These are phyloP conservation scores for Diophrys sp. DNA, from an alignment of 73 alveolate genomes.

Conservation along the genomic window DNA sequence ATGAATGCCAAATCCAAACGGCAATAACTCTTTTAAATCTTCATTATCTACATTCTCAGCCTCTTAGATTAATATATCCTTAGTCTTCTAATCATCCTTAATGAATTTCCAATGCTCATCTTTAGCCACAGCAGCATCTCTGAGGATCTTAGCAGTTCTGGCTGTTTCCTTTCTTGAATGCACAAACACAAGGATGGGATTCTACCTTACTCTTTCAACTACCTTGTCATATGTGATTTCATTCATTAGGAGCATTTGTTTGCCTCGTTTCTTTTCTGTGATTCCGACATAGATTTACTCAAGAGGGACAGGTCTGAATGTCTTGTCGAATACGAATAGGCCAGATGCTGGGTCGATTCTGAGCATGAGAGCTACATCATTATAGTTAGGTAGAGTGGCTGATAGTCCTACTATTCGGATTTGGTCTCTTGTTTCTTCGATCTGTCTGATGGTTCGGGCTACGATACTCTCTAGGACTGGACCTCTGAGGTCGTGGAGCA, in stretches of 20 bases:
- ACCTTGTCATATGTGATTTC: slow-evolving; percentile 98
- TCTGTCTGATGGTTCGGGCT: slow-evolving; percentile 96
- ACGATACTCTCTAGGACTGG: slow-evolving; percentile 99
- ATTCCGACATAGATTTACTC: slow-evolving; percentile 94
- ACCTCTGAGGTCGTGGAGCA: slow-evolving; percentile 99
- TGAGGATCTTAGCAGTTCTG: slow-evolving; percentile 93
- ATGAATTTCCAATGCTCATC: slow-evolving; percentile 82
- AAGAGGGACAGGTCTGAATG: slow-evolving; percentile 99
- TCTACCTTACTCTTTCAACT: slow-evolving; percentile 90
- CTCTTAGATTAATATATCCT: slow-evolving; percentile 69
- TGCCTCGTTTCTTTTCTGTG: slow-evolving; percentile 98
- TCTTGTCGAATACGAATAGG: slow-evolving; percentile 93
- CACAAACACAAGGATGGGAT: slow-evolving; percentile 94
- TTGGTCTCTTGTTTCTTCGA: slow-evolving; percentile 85
- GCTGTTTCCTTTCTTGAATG: slow-evolving; percentile 99
- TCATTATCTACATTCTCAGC: slow-evolving; percentile 30
- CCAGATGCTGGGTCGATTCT: slow-evolving; percentile 92
- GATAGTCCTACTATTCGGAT: slow-evolving; percentile 98
- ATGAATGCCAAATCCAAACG: slow-evolving; percentile 97
- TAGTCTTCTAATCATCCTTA: slow-evolving; percentile 76
- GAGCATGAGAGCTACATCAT: slow-evolving; percentile 96
- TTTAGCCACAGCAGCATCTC: slow-evolving; percentile 90
- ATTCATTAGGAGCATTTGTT: slow-evolving; percentile 93
- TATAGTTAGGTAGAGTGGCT: slow-evolving; percentile 99
- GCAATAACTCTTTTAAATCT: slow-evolving; percentile 93